phyloP scores from a whole-genome alignment of 352 stramenopile genomes.

The Phytopythium kandeliae region DNA sequence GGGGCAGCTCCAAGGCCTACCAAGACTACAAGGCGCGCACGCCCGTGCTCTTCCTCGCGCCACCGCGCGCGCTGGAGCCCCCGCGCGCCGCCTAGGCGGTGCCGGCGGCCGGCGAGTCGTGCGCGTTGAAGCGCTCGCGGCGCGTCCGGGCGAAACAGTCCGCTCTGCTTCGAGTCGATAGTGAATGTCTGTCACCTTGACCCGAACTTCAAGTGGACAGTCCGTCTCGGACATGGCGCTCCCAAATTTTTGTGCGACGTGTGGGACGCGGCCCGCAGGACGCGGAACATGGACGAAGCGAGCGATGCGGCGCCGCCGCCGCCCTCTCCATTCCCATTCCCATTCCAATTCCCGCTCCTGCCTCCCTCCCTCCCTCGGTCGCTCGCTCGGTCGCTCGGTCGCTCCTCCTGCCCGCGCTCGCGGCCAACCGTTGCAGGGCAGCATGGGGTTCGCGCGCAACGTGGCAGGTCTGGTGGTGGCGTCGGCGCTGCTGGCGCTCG shows the following conservation, averaged over 20 bases:
- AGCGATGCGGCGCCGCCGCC: too few species aligned
- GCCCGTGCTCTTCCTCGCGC: slow-evolving; percentile 48
- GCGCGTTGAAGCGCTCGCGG: too few species aligned
- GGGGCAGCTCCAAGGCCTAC: slow-evolving; percentile 56
- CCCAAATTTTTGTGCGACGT: not conserved
- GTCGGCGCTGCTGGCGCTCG: slow-evolving; percentile 25
- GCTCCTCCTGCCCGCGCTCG: too few species aligned
- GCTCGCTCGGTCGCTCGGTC: too few species aligned
- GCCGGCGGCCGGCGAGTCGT: too few species aligned
- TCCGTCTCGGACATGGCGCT: not conserved
- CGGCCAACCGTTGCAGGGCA: too few species aligned
- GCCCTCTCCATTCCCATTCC: not conserved
- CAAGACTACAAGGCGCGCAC: slow-evolving; percentile 74
- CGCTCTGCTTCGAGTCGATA: too few species aligned
- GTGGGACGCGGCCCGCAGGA: not conserved
- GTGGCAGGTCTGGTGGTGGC: slow-evolving; percentile 28
- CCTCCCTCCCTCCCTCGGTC: not conserved
- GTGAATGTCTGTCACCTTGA: too few species aligned
- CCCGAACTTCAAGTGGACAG: not conserved
- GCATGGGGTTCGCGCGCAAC: slow-evolving; percentile 39
- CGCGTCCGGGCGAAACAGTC: not conserved
- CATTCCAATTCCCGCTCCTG: not conserved
- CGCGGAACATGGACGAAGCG: not conserved
- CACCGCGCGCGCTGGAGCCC: not conserved
- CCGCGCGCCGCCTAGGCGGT: not conserved